Base-by-base conservation (phyloP, 805 yeast genomes). In the Alloascoidea africana region DNA sequence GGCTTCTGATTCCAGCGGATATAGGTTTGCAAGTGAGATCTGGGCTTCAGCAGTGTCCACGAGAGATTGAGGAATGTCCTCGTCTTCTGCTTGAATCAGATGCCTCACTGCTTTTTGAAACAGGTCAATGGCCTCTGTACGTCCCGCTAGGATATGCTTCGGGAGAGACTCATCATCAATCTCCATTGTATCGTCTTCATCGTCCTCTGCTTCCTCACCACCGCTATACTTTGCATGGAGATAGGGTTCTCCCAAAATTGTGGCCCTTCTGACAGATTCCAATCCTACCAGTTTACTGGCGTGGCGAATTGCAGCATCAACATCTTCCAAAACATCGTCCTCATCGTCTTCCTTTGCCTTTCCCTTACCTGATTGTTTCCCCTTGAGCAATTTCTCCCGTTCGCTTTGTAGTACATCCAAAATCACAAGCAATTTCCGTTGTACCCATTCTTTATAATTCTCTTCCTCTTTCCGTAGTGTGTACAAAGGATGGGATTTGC, bases 11-110 rank as follows among this genome's bases (percentile, higher is more conserved):
- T 78, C 85, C 17, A 70, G 59, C 5, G 76, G 82, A 42, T 68
- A 63, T 37, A 86, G 53, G 47, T 86, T 87, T 13, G 87, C 96
- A 46, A 82, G 59, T 13, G 80, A 71, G 27, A 89, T 83, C 49
- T 73, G 63, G 1, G 94, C 87, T 55, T 89, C 97, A 1, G 96
- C 95, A 35, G 81, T 66, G 49, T 73, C 70, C 8, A 77, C 94
- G 83, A 89, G 80, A 3, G 80, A 65, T 41, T 76, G 78, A 0
- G 94, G 93, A 32, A 79, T 84, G 35, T 76, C 82, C 14, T 72
- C 75, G 37, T 73, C 73, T 52, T 76, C 71, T 0, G 86, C 78
- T 39, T 62, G 57, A 39, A 62, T 56, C 39, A 86, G 60, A 48
- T 70, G 70, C 30, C 62, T 58, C 17, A 81, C 60, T 0, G 93